These are phyloP conservation scores for Candida mesenterica DNA, from an alignment of 1,139 yeast genomes.

Conservation along the genomic window DNA sequence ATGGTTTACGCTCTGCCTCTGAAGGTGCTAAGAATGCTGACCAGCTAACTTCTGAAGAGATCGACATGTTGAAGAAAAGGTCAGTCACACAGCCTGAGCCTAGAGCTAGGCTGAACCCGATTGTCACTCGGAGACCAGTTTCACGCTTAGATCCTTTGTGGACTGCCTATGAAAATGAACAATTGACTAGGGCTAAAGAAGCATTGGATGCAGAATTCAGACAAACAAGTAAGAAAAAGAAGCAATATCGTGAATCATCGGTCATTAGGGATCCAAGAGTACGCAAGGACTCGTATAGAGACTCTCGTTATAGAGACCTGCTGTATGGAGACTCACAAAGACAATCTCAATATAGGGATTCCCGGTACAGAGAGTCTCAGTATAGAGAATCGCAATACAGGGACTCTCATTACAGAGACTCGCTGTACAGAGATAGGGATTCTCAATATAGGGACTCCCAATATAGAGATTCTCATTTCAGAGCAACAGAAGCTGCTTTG, in stretches of 20 bases:
- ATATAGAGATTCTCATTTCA: constrained; percentile 23
- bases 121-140: constrained; percentile 58
- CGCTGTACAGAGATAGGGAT: constrained; percentile 9
- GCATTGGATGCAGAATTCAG: constrained; percentile 41
- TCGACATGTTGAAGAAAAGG: constrained; percentile 45
- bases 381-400: constrained; percentile 1
- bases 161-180: constrained; percentile 49
- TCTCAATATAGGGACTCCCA: constrained; percentile 17
- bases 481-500: constrained; percentile 16
- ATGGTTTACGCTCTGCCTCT: constrained; percentile 35
- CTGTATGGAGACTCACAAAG: background rate
- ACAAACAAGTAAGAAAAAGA: constrained; percentile 20
- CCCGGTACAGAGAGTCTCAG: constrained; percentile 4
- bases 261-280: constrained; percentile 18
- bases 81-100: constrained; percentile 51
- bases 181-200: constrained; percentile 45
- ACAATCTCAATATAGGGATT: constrained; percentile 4
- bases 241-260: constrained; percentile 39
- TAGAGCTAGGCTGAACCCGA: constrained; percentile 40
- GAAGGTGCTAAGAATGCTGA: constrained; percentile 31
- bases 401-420: constrained; percentile 2
- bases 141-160: constrained; percentile 69
- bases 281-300: constrained; percentile 12
- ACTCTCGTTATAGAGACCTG: constrained; percentile 17
- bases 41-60: constrained; percentile 39